These are phyloP conservation scores for Luzula sylvatica DNA, from an alignment of 176 grass and related monocot genomes.

Conservation along the genomic window DNA sequence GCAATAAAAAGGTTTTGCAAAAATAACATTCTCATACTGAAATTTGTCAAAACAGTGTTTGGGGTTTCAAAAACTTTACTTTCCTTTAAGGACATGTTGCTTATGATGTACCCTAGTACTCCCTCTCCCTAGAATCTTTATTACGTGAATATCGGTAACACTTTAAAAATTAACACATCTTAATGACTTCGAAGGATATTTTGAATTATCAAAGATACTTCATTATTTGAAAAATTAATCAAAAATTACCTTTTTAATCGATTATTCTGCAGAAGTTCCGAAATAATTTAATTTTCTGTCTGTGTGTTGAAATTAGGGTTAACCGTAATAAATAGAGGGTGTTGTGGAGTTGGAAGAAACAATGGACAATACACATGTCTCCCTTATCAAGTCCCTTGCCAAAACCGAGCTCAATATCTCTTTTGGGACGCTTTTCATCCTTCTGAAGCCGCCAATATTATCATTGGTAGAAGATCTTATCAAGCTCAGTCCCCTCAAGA, in stretches of 20 bases:
- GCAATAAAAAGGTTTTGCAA: no score
- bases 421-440: conserved; percentile 99
- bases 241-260: background rate
- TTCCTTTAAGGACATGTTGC: no score
- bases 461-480: conserved; percentile 74
- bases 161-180: background rate
- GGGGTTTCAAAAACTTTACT: no score
- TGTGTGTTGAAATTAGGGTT: conserved; percentile 45
- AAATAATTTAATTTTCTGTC: background rate
- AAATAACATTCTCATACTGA: no score
- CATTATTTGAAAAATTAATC: background rate
- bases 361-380: conserved; percentile 96
- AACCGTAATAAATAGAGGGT: conserved; percentile 52
- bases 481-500: conserved; percentile 47
- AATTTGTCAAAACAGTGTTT: no score
- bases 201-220: background rate
- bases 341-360: conserved; percentile 95
- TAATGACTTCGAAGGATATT: background rate
- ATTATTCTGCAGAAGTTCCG: background rate
- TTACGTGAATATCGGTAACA: no score
- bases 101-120: no score
- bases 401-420: conserved; percentile 68
- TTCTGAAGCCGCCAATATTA: conserved; percentile 65
- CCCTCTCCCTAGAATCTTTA: no score
- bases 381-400: conserved; percentile 66